phyloP scores from a whole-genome alignment of 1,284 basidiomycete species.

The Leccinum glutinopallens region DNA sequence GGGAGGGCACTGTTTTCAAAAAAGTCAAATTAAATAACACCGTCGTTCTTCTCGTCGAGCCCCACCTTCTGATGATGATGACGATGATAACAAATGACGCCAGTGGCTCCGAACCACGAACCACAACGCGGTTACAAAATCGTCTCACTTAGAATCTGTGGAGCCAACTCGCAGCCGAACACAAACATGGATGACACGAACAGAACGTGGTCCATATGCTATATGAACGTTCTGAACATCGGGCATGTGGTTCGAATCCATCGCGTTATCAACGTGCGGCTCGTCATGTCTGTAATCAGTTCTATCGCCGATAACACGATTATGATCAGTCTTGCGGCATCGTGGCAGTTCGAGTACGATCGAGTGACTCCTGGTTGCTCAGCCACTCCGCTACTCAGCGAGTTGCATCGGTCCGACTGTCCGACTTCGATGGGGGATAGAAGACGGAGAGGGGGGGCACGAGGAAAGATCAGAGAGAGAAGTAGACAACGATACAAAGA shows the following conservation, averaged over 20 bases:
- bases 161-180: not conserved
- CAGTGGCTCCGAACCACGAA: not conserved
- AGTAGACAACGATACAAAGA: not conserved
- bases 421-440: not conserved
- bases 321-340: not conserved
- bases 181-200: not conserved
- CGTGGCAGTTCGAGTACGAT: not conserved
- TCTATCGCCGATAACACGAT: not conserved
- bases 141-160: not conserved
- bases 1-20: not conserved
- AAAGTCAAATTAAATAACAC: not conserved
- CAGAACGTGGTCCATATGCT: not conserved
- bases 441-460: not conserved
- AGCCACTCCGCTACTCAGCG: not conserved
- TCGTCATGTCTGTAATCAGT: not conserved
- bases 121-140: not conserved
- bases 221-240: not conserved
- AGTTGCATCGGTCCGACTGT: not conserved
- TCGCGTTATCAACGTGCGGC: not conserved
- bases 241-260: not conserved
- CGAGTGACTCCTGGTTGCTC: not conserved
- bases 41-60: not conserved
- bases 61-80: not conserved
- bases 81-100: not conserved
- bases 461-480: not conserved